A percentile compares a stretch with the other conserved stretches of the same genome.
Evolutionary conservation across 352 stramenopile genomes (phyloP).

Genomic region (Pythium pyrilobum): DNA sequence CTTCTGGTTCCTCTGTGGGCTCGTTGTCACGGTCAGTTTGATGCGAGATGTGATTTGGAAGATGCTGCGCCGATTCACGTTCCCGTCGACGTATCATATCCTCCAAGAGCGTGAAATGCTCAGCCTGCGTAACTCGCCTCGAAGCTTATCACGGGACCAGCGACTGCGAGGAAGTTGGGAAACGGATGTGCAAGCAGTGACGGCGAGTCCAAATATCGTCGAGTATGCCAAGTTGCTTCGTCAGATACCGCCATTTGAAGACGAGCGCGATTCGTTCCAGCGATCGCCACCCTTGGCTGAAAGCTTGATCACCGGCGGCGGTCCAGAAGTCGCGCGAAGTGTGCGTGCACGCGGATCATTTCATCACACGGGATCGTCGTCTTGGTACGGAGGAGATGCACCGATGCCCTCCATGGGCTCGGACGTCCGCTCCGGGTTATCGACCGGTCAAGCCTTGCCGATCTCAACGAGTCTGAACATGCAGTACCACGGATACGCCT

Average conservation of each 20-base stretch:
- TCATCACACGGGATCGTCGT: conserved; percentile 20
- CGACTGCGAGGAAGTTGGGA: conserved; percentile 4
- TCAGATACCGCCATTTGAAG: conserved; percentile 41
- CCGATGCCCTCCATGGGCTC: not conserved
- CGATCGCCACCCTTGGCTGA: conserved; percentile 56
- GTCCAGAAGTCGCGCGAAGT: conserved; percentile 18
- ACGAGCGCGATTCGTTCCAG: conserved; percentile 47
- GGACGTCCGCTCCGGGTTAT: too few relatives aligned
- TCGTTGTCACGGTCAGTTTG: conserved; percentile 58
- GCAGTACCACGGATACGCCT: conserved; percentile 73
- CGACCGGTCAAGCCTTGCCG: too few relatives aligned
- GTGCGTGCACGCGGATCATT: conserved; percentile 61
- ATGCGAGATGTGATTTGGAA: conserved; percentile 75
- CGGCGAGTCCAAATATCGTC: conserved; percentile 21
- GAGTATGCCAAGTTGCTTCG: conserved; percentile 48
- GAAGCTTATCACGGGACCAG: conserved; percentile 38
- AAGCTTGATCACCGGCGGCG: conserved; percentile 35
- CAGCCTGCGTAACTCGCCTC: conserved; percentile 50
- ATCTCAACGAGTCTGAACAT: conserved; percentile 1
- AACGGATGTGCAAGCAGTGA: conserved; percentile 31
- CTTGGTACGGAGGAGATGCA: conserved; percentile 3
- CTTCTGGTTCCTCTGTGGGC: conserved; percentile 54
- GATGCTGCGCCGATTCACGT: conserved; percentile 51
- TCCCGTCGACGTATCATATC: conserved; percentile 73
- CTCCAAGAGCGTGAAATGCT: conserved; percentile 71